phyloP scores from a whole-genome alignment of 2,329 filamentous ascomycete genomes.

The Colletotrichum musicola region DNA sequence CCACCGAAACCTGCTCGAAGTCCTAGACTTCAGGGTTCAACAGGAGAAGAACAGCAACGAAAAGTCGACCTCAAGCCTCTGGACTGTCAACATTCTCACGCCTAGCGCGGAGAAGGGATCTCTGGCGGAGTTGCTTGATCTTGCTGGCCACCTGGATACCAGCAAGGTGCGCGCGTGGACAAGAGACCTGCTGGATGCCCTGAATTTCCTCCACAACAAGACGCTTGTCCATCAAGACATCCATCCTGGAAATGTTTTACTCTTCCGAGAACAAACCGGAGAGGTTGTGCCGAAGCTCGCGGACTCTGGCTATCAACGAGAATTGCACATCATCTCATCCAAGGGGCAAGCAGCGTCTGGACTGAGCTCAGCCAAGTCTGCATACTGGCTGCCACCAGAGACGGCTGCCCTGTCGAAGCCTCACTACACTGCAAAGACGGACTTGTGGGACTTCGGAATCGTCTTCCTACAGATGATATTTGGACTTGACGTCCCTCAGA shows the following conservation, averaged over 20 bases:
- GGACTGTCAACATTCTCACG: slow-evolving; percentile 81
- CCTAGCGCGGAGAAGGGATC: slow-evolving; percentile 87
- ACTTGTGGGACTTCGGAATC: slow-evolving; percentile 95
- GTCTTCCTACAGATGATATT: slow-evolving; percentile 95
- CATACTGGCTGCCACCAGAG: slow-evolving; percentile 88
- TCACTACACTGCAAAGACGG: slow-evolving; percentile 81
- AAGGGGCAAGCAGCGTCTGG: slow-evolving; percentile 65
- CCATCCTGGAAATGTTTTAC: slow-evolving; percentile 82
- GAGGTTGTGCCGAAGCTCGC: slow-evolving; percentile 80
- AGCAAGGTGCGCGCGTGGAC: slow-evolving; percentile 88
- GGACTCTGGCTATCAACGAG: slow-evolving; percentile 78
- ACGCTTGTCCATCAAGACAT: slow-evolving; percentile 88
- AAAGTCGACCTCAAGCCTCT: slow-evolving; percentile 56
- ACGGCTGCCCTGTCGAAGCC: slow-evolving; percentile 72
- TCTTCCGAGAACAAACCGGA: slow-evolving; percentile 77
- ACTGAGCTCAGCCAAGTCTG: slow-evolving; percentile 75
- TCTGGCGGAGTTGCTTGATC: slow-evolving; percentile 83
- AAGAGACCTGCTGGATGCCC: slow-evolving; percentile 88
- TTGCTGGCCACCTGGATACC: slow-evolving; percentile 79
- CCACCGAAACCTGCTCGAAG: slow-evolving; percentile 81
- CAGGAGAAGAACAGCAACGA: slow-evolving; percentile 58
- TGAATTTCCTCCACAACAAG: slow-evolving; percentile 88
- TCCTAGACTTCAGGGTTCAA: slow-evolving; percentile 87
- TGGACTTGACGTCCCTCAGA: slow-evolving; percentile 80
- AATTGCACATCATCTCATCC: slow-evolving; percentile 72